phyloP scores from a whole-genome alignment of 257 asterid genomes.

The Capsicum rhomboideum region DNA sequence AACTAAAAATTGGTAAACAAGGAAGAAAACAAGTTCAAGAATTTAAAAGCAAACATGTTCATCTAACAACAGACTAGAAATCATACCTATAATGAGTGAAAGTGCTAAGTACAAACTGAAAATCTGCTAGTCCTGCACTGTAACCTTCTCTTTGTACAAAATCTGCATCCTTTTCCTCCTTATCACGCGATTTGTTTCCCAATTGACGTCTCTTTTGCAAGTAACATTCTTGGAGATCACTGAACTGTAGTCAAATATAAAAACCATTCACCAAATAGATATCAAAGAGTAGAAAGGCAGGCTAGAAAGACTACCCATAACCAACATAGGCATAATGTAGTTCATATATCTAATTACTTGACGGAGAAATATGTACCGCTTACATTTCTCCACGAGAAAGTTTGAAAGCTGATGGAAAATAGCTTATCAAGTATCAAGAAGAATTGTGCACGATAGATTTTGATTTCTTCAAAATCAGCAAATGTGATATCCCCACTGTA shows the following conservation, averaged over 20 bases:
- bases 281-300: neutral
- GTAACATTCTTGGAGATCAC: conserved; percentile 81
- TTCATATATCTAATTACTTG: too few species aligned
- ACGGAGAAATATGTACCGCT: conserved; percentile 1
- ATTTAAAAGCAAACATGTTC: neutral
- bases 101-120: conserved; percentile 72
- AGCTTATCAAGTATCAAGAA: neutral
- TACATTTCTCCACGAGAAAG: neutral
- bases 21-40: conserved; percentile 9
- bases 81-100: conserved; percentile 73
- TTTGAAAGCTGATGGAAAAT: neutral
- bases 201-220: conserved; percentile 66
- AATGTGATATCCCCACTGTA: neutral
- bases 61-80: neutral
- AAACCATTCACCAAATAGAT: conserved; percentile 13
- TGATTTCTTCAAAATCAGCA: neutral
- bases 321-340: neutral
- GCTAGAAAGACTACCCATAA: neutral
- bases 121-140: conserved; percentile 64
- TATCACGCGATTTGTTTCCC: conserved; percentile 26
- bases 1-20: neutral
- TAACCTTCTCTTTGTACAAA: conserved; percentile 52
- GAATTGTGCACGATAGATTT: neutral
- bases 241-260: conserved; percentile 42
- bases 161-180: conserved; percentile 32